Conservation (phyloP, 345 rosid species). For the Sisymbrium irio region DNA sequence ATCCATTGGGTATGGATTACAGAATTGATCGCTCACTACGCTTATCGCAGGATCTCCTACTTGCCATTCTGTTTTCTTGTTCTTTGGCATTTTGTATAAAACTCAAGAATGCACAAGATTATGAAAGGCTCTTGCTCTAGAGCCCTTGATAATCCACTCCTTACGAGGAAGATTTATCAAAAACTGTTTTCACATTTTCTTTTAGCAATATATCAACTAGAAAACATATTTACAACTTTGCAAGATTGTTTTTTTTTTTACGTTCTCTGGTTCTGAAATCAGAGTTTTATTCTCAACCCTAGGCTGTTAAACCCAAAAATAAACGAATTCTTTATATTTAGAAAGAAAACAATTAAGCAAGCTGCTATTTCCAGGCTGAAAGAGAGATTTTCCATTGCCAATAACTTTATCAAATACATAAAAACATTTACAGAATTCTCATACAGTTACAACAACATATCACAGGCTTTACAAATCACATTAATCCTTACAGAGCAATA, state of each 20-base stretch:
- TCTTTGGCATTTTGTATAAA: constrained; percentile 30
- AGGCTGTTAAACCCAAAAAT: constrained; percentile 25
- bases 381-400: constrained; percentile 6
- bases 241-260: background rate
- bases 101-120: constrained; percentile 16
- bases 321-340: constrained; percentile 26
- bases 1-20: constrained; percentile 60
- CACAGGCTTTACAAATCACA: background rate
- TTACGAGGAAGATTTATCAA: constrained; percentile 22
- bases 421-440: constrained; percentile 18
- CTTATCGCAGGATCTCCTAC: constrained; percentile 43
- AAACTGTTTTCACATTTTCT: constrained; percentile 16
- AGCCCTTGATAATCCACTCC: constrained; percentile 29
- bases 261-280: constrained; percentile 7
- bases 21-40: constrained; percentile 55
- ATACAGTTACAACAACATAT: constrained; percentile 24
- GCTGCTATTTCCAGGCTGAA: constrained; percentile 3
- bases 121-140: constrained; percentile 28
- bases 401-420: background rate
- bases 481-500: constrained; percentile 1
- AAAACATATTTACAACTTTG: constrained; percentile 4
- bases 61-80: constrained; percentile 34
- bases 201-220: constrained; percentile 15
- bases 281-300: constrained; percentile 16
- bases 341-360: constrained; percentile 22